Base-by-base conservation (phyloP, 768 basidiomycete genomes). In the Tylopilus cervinicoccineus region DNA sequence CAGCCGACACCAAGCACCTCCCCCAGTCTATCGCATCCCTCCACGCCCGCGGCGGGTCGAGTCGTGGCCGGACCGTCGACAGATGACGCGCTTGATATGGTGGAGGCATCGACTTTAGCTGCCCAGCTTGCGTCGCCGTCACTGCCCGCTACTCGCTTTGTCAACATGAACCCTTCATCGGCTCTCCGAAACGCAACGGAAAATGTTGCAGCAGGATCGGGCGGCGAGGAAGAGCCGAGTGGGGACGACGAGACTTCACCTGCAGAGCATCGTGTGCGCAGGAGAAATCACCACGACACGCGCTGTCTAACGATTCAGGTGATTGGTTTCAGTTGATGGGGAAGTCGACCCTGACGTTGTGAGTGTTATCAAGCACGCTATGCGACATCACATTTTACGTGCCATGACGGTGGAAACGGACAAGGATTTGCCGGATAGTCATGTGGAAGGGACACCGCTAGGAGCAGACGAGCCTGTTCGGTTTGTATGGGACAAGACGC, bases 401-500 rank as follows among this genome's bases (percentile, higher is more conserved):
- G 63, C 76, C 43, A 85, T 89, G 81, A 67, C 72, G 17, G 48
- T 85, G 6, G 70, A 75, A 7, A 73, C 63, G 31, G 83, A 81
- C 55, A 78, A 79, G 50, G 60, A 75, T 1, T 68, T 88, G 8
- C 87, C 87, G 1, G 78, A 79, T 47, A 80, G 76, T 44, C 79
- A 86, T 56, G 55, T 58, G 10, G 86, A 88, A 57, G 82, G 79
- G 14, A 68, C 63, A 11, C 57, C 66, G 4, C 56, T 81, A 1
- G 69, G 66, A 3, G 57, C 70, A 11, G 61, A 72, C 19, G 76
- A 81, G n/a, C 77, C 84, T 1, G 72, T 88, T 13, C 81, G 86
- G 17, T 88, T 88, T 54, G 81, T 87, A 5, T 89, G 87, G 87
- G 80, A 84, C 52, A 86, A 86, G 62, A 89, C 87, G 2, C 72